Conservation (phyloP, 2,329 filamentous ascomycete species). For the Aspergillus puulaauensis region DNA sequence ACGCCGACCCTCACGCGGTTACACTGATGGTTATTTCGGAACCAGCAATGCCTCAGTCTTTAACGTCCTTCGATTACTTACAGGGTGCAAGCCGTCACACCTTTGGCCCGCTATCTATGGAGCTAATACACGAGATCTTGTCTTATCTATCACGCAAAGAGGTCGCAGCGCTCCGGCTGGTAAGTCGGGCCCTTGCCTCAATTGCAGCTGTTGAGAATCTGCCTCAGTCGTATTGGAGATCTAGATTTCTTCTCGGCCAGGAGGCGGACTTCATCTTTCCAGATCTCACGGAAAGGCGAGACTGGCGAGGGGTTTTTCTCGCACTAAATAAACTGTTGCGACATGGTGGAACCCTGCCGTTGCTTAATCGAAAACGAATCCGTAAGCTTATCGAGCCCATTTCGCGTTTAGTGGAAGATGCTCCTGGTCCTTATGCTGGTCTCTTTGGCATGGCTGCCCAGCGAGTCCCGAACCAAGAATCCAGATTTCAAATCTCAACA, state of each 20-base stretch:
- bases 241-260: constrained; percentile 12
- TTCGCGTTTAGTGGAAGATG: constrained; percentile 10
- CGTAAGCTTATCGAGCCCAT: constrained; percentile 11
- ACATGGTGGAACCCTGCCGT: background rate
- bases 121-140: constrained; percentile 3
- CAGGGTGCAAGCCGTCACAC: background rate
- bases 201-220: background rate
- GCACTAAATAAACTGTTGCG: background rate
- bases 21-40: background rate
- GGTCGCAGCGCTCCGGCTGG: background rate
- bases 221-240: constrained; percentile 17
- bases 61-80: background rate
- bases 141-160: constrained; percentile 5
- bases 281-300: background rate
- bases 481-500: background rate
- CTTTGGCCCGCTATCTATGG: constrained; percentile 1
- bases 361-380: constrained; percentile 15
- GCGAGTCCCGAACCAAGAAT: background rate
- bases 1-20: constrained; percentile 11
- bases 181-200: background rate
- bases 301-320: constrained; percentile 16
- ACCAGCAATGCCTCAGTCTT: background rate
- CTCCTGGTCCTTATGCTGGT: background rate
- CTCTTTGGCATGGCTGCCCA: background rate
- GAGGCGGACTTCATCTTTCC: constrained; percentile 17